Evolutionary conservation across 148 eudicot genomes (phyloP), one percentile per base, ranked within the genome.

Genomic region (Salicornia ramosissima): DNA sequence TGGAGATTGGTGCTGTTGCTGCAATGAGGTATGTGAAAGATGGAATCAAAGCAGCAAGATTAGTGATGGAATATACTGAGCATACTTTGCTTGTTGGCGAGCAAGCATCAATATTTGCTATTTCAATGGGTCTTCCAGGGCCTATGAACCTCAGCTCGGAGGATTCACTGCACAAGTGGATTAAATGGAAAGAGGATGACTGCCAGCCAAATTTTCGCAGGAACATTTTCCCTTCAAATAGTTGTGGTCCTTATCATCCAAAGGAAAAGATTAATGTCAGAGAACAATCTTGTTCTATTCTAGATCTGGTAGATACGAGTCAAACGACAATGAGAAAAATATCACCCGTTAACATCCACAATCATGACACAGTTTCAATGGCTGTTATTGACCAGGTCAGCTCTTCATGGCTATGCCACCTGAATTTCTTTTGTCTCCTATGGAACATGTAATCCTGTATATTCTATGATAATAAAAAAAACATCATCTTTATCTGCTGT

Each of bases 1-100:
- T 93, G 98, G 98, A 93, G 83, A 88, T 90, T 63, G 98, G 98
- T 68, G 94, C 98, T 46, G 98, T 93, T 81, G 98, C 89, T 82
- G 88, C 92, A 58, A 93, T 93, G 95, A 81, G 96, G 67, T 83
- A 87, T 70, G 96, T 93, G 64, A 86, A 78, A 69, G 91, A 93
- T 75, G 95, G 83, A 56, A 90, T 90, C 52, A 82, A 57, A 82
- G 95, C 98, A 72, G 96, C 98, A 46, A 85, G 81, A 78, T 72
- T 93, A 68, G 98, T 93, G 52, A 93, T 93, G 98, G 83, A 85
- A 40, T 79, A 93, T 68, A 88, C 98, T n/a, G 72, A 88, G 58
- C 98, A 90, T 80, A 93, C 96, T 57, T 74, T 93, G 86, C 92
- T 93, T 71, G 96, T 82, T 54, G 98, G 98, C 55, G 98, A 93